Evolutionary conservation across 2,329 filamentous ascomycete species (phyloP).

Genomic region (Pseudogymnoascus sp.): DNA sequence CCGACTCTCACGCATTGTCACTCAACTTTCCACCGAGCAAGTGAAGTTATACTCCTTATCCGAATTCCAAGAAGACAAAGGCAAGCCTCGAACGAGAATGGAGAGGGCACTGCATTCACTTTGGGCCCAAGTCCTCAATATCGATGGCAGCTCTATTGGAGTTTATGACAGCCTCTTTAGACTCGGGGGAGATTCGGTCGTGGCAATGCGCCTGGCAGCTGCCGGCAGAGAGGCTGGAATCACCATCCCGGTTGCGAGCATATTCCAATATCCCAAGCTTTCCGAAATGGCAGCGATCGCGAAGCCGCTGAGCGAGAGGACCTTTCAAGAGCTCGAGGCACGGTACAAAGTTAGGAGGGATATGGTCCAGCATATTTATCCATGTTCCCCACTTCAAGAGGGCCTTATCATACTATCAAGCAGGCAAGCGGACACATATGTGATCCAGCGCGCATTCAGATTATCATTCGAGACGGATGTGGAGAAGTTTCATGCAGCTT

Average conservation of each 20-base stretch:
- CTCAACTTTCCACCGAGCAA: background rate
- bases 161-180: constrained; percentile 37
- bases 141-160: constrained; percentile 27
- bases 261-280: constrained; percentile 5
- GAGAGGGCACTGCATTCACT: constrained; percentile 13
- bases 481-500: constrained; percentile 16
- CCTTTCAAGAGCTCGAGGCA: background rate
- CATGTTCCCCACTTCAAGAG: constrained; percentile 32
- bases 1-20: constrained; percentile 17
- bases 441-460: constrained; percentile 24
- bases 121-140: constrained; percentile 13
- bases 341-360: background rate
- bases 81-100: constrained; percentile 21
- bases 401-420: constrained; percentile 31
- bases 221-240: constrained; percentile 6
- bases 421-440: constrained; percentile 28
- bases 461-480: constrained; percentile 18
- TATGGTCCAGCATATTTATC: constrained; percentile 31
- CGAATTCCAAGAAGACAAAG: background rate
- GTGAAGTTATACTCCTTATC: background rate
- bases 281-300: constrained; percentile 6
- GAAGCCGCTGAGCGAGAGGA: background rate
- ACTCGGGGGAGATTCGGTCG: constrained; percentile 40
- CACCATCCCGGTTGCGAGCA: constrained; percentile 5
- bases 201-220: constrained; percentile 37